A percentile compares a stretch with the other conserved stretches of the same genome.
Evolutionary conservation across 306 rosid genomes (phyloP).

Genomic region (Trifolium pratense): DNA sequence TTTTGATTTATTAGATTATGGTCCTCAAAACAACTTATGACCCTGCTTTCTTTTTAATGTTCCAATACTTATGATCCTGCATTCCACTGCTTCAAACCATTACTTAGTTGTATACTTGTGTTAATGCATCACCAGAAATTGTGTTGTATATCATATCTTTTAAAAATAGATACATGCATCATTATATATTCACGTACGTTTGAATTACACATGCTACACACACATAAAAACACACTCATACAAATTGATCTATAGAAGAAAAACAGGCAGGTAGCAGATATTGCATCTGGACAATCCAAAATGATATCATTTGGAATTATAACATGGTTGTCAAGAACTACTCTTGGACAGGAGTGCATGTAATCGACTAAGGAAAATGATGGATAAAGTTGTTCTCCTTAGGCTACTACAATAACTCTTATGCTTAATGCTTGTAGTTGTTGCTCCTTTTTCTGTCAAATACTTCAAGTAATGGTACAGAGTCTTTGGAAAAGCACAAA

Average conservation of each 20-base stretch:
- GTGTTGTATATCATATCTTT: not conserved
- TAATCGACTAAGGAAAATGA: not conserved
- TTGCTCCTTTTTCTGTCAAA: conserved; percentile 44
- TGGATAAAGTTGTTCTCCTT: conserved; percentile 29
- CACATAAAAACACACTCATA: not conserved
- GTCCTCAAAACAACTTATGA: conserved; percentile 8
- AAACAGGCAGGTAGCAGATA: conserved; percentile 22
- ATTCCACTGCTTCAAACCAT: conserved; percentile 24
- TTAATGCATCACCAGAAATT: conserved; percentile 22
- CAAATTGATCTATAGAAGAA: conserved; percentile 19
- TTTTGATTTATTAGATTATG: conserved; percentile 3
- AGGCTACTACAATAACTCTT: conserved; percentile 14
- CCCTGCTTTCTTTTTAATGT: not conserved
- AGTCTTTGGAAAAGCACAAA: conserved; percentile 39
- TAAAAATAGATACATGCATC: conserved; percentile 20
- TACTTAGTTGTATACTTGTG: not conserved
- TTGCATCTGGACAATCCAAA: conserved; percentile 6
- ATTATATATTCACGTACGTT: conserved; percentile 1
- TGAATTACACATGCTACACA: not conserved
- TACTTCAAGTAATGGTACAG: conserved; percentile 43
- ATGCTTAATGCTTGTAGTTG: conserved; percentile 27
- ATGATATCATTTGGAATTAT: conserved; percentile 26
- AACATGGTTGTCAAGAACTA: conserved; percentile 39
- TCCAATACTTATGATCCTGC: not conserved
- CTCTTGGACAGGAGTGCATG: conserved; percentile 31